Base-by-base conservation (phyloP, 2,329 filamentous ascomycete species). In the Lachnellula cervina region DNA sequence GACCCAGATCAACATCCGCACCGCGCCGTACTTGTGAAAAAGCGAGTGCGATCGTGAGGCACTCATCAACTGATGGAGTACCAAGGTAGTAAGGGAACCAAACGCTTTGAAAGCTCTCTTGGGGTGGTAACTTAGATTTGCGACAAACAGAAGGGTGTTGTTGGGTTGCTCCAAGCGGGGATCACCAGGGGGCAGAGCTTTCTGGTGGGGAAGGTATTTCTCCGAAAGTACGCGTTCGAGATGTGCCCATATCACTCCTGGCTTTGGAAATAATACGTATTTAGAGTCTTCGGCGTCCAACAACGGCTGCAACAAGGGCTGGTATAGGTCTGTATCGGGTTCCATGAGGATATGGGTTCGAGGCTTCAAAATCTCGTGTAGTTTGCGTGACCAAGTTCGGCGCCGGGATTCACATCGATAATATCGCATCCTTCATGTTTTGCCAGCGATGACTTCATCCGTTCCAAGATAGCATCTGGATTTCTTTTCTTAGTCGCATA, bases 311-410 rank as follows among this genome's bases (percentile, higher is more conserved):
- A 96, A 80, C 58, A 86, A 83, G 0, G 81, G 75, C 1, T 72
- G 60, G 69, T 88, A 93, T 3, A 79, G 65, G 0, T 76, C 71
- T 2, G 72, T 70, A 35, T 89, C 81, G 2, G 86, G 84, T 66
- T 97, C 92, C 71, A 97, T 78, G 43, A 99, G 77, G 45, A 97
- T 74, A 74, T 99, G 94, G 5, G 82, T 85, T 55, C 90, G 84
- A 4, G 93, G 93, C 65, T 90, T 74, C 7, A 99, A 76, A 46
- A 80, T 74, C 0, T 89, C 78, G 68, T 96, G 84, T 0, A 97
- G 76, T 65, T 87, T 89, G 28, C 77, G 76, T 35, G 92, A 96
- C 83, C 88, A 94, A 2, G 96, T 52, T 8, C 90, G 1, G 75
- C 75, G 14, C 91, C 91, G 0, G 93, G 93, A 69, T 92, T 90